Conservation (phyloP, 2,329 filamentous ascomycete species). For the Trichoderma koningii region DNA sequence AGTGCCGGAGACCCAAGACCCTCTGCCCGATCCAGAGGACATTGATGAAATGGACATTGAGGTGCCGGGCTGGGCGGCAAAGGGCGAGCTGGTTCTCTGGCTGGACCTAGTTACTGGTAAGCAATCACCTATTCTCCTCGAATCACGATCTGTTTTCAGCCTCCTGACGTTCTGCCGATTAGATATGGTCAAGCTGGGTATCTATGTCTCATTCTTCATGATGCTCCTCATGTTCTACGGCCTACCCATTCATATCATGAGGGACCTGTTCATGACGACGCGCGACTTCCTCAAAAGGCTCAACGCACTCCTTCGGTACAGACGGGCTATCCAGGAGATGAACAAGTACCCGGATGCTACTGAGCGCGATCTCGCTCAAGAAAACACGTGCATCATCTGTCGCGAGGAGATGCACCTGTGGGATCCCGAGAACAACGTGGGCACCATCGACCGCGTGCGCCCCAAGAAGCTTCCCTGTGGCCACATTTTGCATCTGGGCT, state of each 20-base stretch:
- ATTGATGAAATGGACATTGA: conserved; percentile 94
- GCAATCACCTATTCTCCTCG: conserved; percentile 31
- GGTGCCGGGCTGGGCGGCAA: conserved; percentile 93
- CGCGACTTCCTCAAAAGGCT: conserved; percentile 88
- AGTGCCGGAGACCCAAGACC: conserved; percentile 51
- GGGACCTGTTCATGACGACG: conserved; percentile 91
- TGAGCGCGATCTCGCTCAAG: conserved; percentile 76
- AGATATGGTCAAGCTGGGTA: conserved; percentile 88
- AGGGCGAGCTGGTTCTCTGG: conserved; percentile 88
- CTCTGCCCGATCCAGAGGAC: conserved; percentile 67
- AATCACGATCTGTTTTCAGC: conserved; percentile 29
- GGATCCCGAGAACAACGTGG: conserved; percentile 58
- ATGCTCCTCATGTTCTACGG: conserved; percentile 94
- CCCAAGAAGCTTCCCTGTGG: conserved; percentile 97
- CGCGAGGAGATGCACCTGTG: conserved; percentile 92
- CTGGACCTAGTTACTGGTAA: conserved; percentile 80
- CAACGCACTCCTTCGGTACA: conserved; percentile 84
- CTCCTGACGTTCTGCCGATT: neutral
- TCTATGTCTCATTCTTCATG: conserved; percentile 90
- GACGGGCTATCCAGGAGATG: conserved; percentile 92
- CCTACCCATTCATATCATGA: conserved; percentile 92
- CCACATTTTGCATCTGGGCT: conserved; percentile 91
- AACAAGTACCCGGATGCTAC: conserved; percentile 92
- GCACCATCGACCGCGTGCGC: conserved; percentile 78
- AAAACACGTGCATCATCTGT: conserved; percentile 97